phyloP scores from a whole-genome alignment of 1,284 basidiomycete species.

The Irpex sp. region DNA sequence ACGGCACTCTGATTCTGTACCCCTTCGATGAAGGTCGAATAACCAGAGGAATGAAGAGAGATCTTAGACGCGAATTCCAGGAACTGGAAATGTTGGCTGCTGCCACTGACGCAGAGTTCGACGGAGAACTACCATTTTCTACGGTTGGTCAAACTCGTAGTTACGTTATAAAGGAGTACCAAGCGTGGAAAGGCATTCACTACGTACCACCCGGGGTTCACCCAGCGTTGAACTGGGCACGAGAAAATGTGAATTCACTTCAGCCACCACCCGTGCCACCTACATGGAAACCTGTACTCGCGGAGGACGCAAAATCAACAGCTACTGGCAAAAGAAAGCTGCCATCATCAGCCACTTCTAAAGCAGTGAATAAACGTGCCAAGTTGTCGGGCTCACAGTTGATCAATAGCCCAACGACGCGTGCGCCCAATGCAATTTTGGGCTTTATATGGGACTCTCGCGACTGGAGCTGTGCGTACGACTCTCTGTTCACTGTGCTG shows the following conservation, averaged over 20 bases:
- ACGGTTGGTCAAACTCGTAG: background rate
- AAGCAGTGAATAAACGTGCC: too few species aligned
- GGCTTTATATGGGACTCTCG: background rate
- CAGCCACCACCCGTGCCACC: background rate
- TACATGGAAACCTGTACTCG: background rate
- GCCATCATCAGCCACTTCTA: too few species aligned
- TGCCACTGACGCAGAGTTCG: background rate
- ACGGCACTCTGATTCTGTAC: background rate
- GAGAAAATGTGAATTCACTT: background rate
- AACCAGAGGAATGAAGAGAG: background rate
- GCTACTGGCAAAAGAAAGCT: too few species aligned
- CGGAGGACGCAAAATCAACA: too few species aligned
- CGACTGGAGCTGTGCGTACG: background rate
- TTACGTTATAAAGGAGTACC: background rate
- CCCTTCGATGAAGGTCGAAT: background rate
- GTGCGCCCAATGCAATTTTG: background rate
- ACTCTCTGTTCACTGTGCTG: background rate
- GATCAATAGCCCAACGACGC: too few species aligned
- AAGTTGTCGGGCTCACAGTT: background rate
- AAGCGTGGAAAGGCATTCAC: background rate
- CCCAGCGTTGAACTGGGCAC: background rate
- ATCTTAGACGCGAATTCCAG: background rate
- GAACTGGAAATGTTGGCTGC: background rate
- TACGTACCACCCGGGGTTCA: background rate
- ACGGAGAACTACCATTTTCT: background rate